Conservation (phyloP, 2,329 filamentous ascomycete genomes). For the Chaetomiaceae sp. region DNA sequence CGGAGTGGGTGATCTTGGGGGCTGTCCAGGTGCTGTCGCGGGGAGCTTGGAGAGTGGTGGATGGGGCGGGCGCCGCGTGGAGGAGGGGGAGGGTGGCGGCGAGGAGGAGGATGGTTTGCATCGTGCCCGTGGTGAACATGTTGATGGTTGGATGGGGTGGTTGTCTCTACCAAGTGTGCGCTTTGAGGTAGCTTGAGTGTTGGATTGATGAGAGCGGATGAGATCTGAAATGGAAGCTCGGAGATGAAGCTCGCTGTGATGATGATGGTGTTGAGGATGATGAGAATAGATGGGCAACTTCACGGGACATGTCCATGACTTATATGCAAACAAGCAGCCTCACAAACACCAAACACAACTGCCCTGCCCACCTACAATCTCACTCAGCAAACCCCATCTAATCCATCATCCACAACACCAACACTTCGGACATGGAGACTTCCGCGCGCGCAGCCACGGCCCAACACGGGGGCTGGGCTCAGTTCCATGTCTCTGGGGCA, state of each 20-base stretch:
- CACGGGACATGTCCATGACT: neutral
- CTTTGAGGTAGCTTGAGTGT: no score
- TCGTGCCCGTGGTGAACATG: neutral
- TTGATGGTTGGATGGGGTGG: no score
- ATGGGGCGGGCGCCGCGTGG: conserved; percentile 17
- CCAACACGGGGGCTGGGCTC: no score
- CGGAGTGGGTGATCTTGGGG: conserved; percentile 39
- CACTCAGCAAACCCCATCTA: no score
- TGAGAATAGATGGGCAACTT: neutral
- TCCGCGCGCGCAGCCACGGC: no score
- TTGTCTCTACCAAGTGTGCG: no score
- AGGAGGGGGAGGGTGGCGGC: neutral
- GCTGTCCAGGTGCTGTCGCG: conserved; percentile 31
- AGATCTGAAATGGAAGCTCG: neutral
- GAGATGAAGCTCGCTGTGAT: neutral
- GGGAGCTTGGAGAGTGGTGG: conserved; percentile 26
- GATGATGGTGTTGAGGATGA: neutral
- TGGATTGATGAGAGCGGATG: no score
- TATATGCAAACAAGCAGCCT: neutral
- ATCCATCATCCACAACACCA: no score
- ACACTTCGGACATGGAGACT: no score
- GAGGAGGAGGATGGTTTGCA: conserved; percentile 1
- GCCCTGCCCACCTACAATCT: no score
- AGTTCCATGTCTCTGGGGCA: no score
- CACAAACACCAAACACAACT: no score